Conservation (phyloP, 805 yeast species). For the Cyberlindnera euphorbiiphila region DNA sequence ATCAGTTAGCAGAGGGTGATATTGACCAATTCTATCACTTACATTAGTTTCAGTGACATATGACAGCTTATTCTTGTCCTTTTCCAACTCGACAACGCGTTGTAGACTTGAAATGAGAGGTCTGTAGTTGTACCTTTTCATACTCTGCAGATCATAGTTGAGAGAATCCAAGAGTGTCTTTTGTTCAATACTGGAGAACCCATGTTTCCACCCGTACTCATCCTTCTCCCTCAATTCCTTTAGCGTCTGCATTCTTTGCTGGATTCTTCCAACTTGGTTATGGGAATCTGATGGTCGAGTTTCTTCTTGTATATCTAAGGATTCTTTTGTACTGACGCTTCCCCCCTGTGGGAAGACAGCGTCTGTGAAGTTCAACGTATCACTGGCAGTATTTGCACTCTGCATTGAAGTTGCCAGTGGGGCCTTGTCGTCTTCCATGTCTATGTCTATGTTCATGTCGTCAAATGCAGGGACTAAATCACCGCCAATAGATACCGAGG, state of each 20-base stretch:
- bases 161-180: slow-evolving; percentile 23
- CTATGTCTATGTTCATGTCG: slow-evolving; percentile 24
- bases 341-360: slow-evolving; percentile 5
- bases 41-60: background rate
- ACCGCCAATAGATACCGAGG: slow-evolving; percentile 19
- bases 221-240: slow-evolving; percentile 17
- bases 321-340: background rate
- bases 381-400: too few relatives aligned
- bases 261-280: slow-evolving; percentile 22
- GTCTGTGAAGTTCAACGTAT: slow-evolving; percentile 4
- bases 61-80: background rate
- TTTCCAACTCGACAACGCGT: slow-evolving; percentile 3
- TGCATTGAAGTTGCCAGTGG: too few relatives aligned
- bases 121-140: slow-evolving; percentile 20
- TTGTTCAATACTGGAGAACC: slow-evolving; percentile 21
- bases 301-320: too few relatives aligned
- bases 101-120: slow-evolving; percentile 16
- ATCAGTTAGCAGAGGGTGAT: slow-evolving; percentile 8
- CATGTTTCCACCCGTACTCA: slow-evolving; percentile 1
- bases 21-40: too few relatives aligned
- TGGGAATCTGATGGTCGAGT: background rate
- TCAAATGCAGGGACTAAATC: slow-evolving; percentile 26
- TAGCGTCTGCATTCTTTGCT: slow-evolving; percentile 21
- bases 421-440: background rate
- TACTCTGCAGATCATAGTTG: slow-evolving; percentile 20